Conservation (phyloP, 2,329 filamentous ascomycete species). For the Aureobasidium sp. region DNA sequence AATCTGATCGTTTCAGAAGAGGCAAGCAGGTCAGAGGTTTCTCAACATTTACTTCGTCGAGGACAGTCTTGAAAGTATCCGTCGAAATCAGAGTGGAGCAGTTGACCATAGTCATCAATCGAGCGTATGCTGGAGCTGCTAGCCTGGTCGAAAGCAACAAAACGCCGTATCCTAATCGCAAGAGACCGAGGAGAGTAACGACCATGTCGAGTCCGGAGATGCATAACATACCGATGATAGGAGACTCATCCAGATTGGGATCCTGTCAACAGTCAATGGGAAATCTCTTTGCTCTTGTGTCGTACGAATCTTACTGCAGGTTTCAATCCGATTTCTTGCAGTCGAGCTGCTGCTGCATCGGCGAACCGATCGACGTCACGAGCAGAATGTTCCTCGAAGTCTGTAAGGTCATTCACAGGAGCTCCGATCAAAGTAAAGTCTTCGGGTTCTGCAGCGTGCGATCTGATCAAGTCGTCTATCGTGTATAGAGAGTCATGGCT, state of each 20-base stretch:
- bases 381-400: constrained; percentile 24
- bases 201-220: constrained; percentile 48
- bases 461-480: constrained; percentile 25
- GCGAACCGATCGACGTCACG: constrained; percentile 20
- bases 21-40: constrained; percentile 22
- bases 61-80: constrained; percentile 18
- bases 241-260: constrained; percentile 18
- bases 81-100: constrained; percentile 22
- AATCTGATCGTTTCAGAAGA: constrained; percentile 20
- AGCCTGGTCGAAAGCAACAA: constrained; percentile 48
- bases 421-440: constrained; percentile 25
- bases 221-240: constrained; percentile 43
- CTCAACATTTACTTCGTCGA: constrained; percentile 24
- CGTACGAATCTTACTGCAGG: constrained; percentile 19
- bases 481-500: constrained; percentile 15
- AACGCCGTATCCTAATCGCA: constrained; percentile 46
- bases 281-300: neutral
- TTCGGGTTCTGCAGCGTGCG: constrained; percentile 21
- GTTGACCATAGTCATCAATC: constrained; percentile 37
- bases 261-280: constrained; percentile 14
- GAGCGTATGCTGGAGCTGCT: constrained; percentile 41
- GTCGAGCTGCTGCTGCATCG: constrained; percentile 19
- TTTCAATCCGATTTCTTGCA: constrained; percentile 20
- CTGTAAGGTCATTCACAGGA: constrained; percentile 19
- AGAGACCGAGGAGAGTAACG: constrained; percentile 45